A percentile compares a stretch with the other conserved stretches of the same genome.
Evolutionary conservation across 2,329 filamentous ascomycete genomes (phyloP).

Genomic region (Ploettnerulaceae sp.): DNA sequence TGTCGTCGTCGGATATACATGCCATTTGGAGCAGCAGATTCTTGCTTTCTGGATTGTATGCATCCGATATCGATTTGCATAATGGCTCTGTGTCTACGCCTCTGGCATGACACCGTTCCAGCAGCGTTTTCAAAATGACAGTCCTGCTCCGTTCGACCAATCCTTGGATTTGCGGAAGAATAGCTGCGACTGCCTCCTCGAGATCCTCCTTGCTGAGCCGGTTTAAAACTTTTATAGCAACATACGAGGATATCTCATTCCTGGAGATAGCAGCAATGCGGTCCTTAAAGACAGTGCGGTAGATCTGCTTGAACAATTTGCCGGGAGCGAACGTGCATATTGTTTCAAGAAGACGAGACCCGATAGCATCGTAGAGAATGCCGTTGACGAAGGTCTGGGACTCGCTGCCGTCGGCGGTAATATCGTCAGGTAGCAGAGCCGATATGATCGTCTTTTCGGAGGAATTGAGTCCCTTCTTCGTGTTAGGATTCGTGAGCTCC

Average conservation of each 20-base stretch:
- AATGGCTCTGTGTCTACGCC: constrained; percentile 51
- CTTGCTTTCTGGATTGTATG: constrained; percentile 47
- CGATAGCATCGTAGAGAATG: constrained; percentile 84
- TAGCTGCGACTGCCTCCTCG: constrained; percentile 63
- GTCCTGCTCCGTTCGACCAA: constrained; percentile 73
- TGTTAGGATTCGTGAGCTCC: constrained; percentile 71
- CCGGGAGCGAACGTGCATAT: constrained; percentile 77
- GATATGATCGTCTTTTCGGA: constrained; percentile 57
- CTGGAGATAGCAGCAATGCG: constrained; percentile 76
- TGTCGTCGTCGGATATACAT: constrained; percentile 49
- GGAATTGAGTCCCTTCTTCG: constrained; percentile 56
- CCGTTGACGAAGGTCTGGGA: constrained; percentile 78
- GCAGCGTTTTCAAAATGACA: constrained; percentile 72
- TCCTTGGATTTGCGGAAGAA: constrained; percentile 66
- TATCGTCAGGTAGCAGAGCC: constrained; percentile 74
- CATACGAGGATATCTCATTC: constrained; percentile 87
- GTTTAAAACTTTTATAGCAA: constrained; percentile 76
- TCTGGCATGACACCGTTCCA: constrained; percentile 75
- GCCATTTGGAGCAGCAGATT: constrained; percentile 56
- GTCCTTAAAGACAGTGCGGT: constrained; percentile 72
- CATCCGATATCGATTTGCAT: constrained; percentile 48
- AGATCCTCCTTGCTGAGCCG: constrained; percentile 85
- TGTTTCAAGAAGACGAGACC: constrained; percentile 83
- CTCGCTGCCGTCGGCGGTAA: constrained; percentile 66
- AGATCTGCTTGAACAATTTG: constrained; percentile 85